Percentiles rank a stretch among this genome's conserved stretches.
Conservation (phyloP, 2,329 filamentous ascomycete species). For the Meredithiella fracta region DNA sequence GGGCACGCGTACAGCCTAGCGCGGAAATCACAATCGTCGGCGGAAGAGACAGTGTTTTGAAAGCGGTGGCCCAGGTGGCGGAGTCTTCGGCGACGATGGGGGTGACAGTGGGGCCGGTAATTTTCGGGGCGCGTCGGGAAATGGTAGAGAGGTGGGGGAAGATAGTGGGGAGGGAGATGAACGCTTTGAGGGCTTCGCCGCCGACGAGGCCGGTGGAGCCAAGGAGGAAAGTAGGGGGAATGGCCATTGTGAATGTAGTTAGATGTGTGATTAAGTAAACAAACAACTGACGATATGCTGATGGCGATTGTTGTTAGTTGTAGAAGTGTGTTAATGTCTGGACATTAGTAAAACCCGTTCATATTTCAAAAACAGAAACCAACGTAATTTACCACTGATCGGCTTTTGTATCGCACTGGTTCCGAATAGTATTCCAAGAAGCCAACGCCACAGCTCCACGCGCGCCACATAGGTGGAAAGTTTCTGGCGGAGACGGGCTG, state of each 20-base stretch:
- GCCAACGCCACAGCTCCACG: too few species aligned
- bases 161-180: slow-evolving; percentile 33
- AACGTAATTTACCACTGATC: too few species aligned
- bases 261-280: neutral
- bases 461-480: too few species aligned
- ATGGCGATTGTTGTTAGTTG: too few species aligned
- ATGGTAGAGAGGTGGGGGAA: slow-evolving; percentile 44
- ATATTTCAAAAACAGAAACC: too few species aligned
- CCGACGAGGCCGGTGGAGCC: slow-evolving; percentile 56
- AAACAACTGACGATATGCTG: neutral
- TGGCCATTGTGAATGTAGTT: slow-evolving; percentile 17
- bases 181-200: slow-evolving; percentile 52
- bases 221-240: slow-evolving; percentile 37
- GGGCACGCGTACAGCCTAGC: slow-evolving; percentile 62
- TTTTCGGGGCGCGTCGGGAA: slow-evolving; percentile 47
- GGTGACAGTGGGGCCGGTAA: slow-evolving; percentile 37
- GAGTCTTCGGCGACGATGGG: slow-evolving; percentile 53
- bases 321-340: too few species aligned
- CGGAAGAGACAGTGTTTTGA: slow-evolving; percentile 36
- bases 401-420: too few species aligned
- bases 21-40: slow-evolving; percentile 57
- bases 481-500: too few species aligned
- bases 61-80: slow-evolving; percentile 46
- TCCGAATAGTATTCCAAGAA: too few species aligned
- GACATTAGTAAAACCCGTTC: too few species aligned